These are phyloP conservation scores for Penicillium angulare DNA, from an alignment of 495 filamentous ascomycete genomes.

Conservation along the genomic window DNA sequence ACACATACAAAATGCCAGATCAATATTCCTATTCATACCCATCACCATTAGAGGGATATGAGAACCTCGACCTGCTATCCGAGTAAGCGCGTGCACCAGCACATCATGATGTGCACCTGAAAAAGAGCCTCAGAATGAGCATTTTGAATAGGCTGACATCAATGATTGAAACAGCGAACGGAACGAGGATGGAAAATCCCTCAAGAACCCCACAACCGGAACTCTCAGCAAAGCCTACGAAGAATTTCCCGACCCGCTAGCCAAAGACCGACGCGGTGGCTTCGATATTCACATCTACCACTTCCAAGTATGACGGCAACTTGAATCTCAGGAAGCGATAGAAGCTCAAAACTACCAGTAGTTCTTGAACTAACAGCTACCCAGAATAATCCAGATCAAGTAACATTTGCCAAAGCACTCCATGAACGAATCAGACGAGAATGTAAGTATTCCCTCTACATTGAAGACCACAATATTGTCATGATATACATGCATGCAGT, in stretches of 20 bases:
- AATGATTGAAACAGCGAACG: conserved; percentile 29
- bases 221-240: conserved; percentile 62
- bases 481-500: too few relatives aligned
- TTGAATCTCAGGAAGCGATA: too few relatives aligned
- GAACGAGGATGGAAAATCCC: conserved; percentile 65
- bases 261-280: conserved; percentile 57
- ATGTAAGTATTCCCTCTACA: conserved; percentile 49
- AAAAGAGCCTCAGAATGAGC: too few relatives aligned
- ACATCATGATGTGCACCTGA: too few relatives aligned
- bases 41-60: conserved; percentile 67
- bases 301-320: conserved; percentile 46
- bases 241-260: conserved; percentile 60
- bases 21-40: conserved; percentile 50
- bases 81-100: conserved; percentile 39
- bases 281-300: conserved; percentile 85
- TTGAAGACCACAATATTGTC: neutral
- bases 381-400: conserved; percentile 59
- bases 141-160: neutral
- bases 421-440: conserved; percentile 78
- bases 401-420: conserved; percentile 64
- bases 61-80: conserved; percentile 58
- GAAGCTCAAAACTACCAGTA: neutral
- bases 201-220: conserved; percentile 56
- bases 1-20: conserved; percentile 30
- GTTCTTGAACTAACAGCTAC: too few relatives aligned